Base-by-base conservation (phyloP, 78 protist genomes). In the Guillardia theta region DNA sequence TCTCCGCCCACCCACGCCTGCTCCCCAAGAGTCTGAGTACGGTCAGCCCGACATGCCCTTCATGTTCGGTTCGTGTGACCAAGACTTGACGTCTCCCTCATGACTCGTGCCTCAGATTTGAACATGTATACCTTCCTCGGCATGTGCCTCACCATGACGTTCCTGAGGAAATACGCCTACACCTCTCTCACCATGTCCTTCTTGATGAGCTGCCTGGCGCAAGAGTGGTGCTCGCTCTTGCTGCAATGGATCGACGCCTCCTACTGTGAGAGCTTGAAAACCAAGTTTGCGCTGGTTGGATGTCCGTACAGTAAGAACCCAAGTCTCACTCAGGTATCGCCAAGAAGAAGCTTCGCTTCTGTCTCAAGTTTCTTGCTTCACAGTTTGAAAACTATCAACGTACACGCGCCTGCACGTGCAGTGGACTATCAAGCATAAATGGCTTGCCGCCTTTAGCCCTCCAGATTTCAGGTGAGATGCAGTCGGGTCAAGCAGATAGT, bases 101-200 rank as follows among this genome's bases (percentile, higher is more conserved):
- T 30, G 27, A 58, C 70, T 58, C 27, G 70, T 50, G 70, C 39
- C 4, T 24, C 87, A 70, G 87, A 78, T 30, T 24, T 78, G 90
- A 78, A 78, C 48, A 78, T 78, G 90, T 78, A 78, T 48, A 78
- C 90, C 1, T 78, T 44, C 39, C 48, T 78, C 30, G 90, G 90
- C 90, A 78, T 78, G 90, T 78, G 90, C 50, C 24, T 78, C 30
- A 78, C 90, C 18, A 78, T 78, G 90, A 78, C 90, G 48, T 78
- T 44, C 90, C 50, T 78, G 43, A 37, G 90, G 18, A 78, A 78
- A 30, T 78, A 78, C 48, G 90, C 90, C 10, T 78, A 78, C 90
- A 78, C 90, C 6, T 78, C 90, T 6, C 33, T 78, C 15, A 22
- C 53, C 48, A 78, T 78, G 90, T 78, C 90, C 8, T 78, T 78